These are phyloP conservation scores for Capsella rubella DNA, from an alignment of 441 rosid species.

Conservation along the genomic window DNA sequence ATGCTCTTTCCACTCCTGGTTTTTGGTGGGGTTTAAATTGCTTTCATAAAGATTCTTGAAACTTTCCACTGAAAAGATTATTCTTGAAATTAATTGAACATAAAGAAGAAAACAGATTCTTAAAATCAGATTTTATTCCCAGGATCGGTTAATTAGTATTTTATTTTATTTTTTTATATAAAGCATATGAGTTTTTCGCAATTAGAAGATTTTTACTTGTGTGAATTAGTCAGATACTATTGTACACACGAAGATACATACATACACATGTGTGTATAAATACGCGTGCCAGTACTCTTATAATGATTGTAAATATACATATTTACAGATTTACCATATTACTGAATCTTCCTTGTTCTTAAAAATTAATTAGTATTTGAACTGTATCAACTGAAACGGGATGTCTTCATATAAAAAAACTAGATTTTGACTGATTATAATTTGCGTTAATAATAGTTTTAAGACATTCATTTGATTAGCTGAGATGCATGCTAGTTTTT, in stretches of 20 bases:
- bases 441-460: slow-evolving; percentile 11
- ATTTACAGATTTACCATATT: slow-evolving; percentile 2
- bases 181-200: not conserved
- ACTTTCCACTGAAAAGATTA: slow-evolving; percentile 10
- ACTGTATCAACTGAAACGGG: slow-evolving; percentile 2
- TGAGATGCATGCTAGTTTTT: slow-evolving; percentile 17
- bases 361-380: slow-evolving; percentile 8
- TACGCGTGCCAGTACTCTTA: not conserved
- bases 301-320: not conserved
- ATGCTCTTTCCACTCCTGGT: slow-evolving; percentile 4
- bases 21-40: slow-evolving; percentile 28
- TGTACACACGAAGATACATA: not conserved
- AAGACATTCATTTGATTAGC: slow-evolving; percentile 6
- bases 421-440: slow-evolving; percentile 5
- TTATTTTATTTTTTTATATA: not conserved
- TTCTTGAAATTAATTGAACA: slow-evolving; percentile 22
- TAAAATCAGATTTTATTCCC: slow-evolving; percentile 33
- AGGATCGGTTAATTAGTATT: slow-evolving; percentile 12
- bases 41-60: slow-evolving; percentile 28
- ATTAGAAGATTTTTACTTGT: slow-evolving; percentile 24
- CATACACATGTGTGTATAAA: not conserved
- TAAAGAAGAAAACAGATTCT: slow-evolving; percentile 34
- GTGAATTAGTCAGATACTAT: slow-evolving; percentile 20
- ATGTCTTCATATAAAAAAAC: slow-evolving; percentile 18
- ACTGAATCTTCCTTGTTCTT: not conserved